Evolutionary conservation across 75 land plant species (phyloP), one percentile per base, ranked within the genome.

Genomic region (Picea sitchensis): DNA sequence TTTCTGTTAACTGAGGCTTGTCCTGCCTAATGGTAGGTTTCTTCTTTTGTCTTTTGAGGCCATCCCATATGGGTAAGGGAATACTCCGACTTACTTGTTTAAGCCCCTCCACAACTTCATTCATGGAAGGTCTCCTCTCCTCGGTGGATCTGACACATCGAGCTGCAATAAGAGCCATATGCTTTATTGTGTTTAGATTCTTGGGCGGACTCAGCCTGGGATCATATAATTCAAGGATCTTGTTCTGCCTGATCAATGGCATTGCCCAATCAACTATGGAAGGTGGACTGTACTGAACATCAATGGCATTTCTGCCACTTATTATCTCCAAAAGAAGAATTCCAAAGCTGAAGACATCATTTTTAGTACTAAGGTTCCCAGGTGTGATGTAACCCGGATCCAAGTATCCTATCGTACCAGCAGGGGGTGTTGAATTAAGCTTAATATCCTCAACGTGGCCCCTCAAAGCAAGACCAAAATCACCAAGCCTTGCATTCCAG

Each of bases 271-370:
- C 98, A 30, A 95, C 86, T 41, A 95, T 87, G 21, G 88, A 89
- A 54, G 95, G 93, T 18, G 98, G 98, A 30, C 89, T 84, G 77
- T 89, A 83, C 60, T 81, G 81, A 0, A 87, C 88, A 77, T 93
- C 92, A 59, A 95, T 95, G 7, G 98, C 98, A 67, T 95, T 90
- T 59, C 98, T 79, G 59, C 98, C 96, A 79, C 98, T 95, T 41
- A 93, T 88, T 23, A 95, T 95, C 87, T 95, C 98, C 61, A 95
- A 81, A 23, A 95, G 87, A 64, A 95, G 82, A 54, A 95, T 95
- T 59, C 98, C 98, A 79, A 95, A 95, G 81, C 98, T 95, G 78
- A 95, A 95, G 1, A 95, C 98, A 73, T 95, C 98, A 18, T 87
- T 90, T 77, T 95, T 95, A 44, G 98, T 91, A 78, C 96, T 93